Evolutionary conservation across 306 rosid species (phyloP).

Genomic region (Trifolium dubium): DNA sequence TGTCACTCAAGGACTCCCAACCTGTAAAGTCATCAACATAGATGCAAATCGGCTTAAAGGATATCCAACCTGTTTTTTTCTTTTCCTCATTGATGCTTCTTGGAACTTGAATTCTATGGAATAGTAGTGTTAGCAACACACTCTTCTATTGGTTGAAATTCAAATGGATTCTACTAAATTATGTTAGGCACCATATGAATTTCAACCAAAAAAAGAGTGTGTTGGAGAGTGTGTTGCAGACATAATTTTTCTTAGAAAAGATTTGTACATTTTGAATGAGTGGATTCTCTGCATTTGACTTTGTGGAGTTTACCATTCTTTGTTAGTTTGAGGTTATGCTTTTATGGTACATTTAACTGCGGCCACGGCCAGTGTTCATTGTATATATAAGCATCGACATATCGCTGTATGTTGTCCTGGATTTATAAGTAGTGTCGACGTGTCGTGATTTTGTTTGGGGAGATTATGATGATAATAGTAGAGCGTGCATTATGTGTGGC

Average conservation of each 20-base stretch:
- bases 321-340: slow-evolving; percentile 22
- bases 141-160: slow-evolving; percentile 7
- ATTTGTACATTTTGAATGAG: slow-evolving; percentile 27
- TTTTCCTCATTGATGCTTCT: neutral
- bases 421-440: neutral
- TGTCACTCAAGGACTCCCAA: slow-evolving; percentile 48
- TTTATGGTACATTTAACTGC: slow-evolving; percentile 29
- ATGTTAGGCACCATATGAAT: neutral
- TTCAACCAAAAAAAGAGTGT: slow-evolving; percentile 4
- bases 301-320: neutral
- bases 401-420: slow-evolving; percentile 2
- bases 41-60: slow-evolving; percentile 5
- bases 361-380: slow-evolving; percentile 5
- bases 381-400: slow-evolving; percentile 8
- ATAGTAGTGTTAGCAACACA: neutral
- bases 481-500: no score
- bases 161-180: neutral
- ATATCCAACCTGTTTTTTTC: slow-evolving; percentile 2
- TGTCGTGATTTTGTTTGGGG: no score
- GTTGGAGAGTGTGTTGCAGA: neutral
- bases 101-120: neutral
- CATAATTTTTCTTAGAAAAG: neutral
- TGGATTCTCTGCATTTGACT: neutral
- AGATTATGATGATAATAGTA: no score
- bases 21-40: slow-evolving; percentile 35